phyloP scores from a whole-genome alignment of 805 yeast species.

The Hanseniaspora valbyensis region DNA sequence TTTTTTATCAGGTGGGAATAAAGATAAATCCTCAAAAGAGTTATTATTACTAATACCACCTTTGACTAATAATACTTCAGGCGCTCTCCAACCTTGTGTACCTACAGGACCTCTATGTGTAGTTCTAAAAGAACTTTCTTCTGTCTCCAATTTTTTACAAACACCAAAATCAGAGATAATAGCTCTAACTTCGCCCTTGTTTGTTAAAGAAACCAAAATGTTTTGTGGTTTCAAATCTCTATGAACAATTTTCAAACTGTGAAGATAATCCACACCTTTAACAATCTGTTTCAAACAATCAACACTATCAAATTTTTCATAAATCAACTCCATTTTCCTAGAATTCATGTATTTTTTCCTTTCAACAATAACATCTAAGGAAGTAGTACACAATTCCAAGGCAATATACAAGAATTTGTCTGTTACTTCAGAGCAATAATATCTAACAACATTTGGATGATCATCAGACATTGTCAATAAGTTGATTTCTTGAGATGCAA shows the following conservation, averaged over 20 bases:
- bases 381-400: slow-evolving; percentile 77
- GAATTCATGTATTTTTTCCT: slow-evolving; percentile 29
- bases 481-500: slow-evolving; percentile 84
- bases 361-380: slow-evolving; percentile 76
- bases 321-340: slow-evolving; percentile 30
- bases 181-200: slow-evolving; percentile 49
- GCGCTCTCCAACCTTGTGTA: slow-evolving; percentile 98
- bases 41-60: slow-evolving; percentile 15
- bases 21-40: slow-evolving; percentile 22
- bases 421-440: slow-evolving; percentile 84
- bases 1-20: slow-evolving; percentile 14
- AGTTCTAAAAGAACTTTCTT: slow-evolving; percentile 86
- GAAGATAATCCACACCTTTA: slow-evolving; percentile 75
- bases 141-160: slow-evolving; percentile 82
- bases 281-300: slow-evolving; percentile 64
- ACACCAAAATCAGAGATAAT: slow-evolving; percentile 92
- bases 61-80: slow-evolving; percentile 49
- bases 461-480: slow-evolving; percentile 88
- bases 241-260: slow-evolving; percentile 82
- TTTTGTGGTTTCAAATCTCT: slow-evolving; percentile 93
- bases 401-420: slow-evolving; percentile 88
- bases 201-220: slow-evolving; percentile 68
- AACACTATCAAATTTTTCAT: slow-evolving; percentile 37
- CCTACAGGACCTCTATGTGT: slow-evolving; percentile 92
- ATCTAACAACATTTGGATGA: slow-evolving; percentile 88